Conservation (phyloP, 2,329 filamentous ascomycete genomes). For the Tricladium varicosporioides region DNA sequence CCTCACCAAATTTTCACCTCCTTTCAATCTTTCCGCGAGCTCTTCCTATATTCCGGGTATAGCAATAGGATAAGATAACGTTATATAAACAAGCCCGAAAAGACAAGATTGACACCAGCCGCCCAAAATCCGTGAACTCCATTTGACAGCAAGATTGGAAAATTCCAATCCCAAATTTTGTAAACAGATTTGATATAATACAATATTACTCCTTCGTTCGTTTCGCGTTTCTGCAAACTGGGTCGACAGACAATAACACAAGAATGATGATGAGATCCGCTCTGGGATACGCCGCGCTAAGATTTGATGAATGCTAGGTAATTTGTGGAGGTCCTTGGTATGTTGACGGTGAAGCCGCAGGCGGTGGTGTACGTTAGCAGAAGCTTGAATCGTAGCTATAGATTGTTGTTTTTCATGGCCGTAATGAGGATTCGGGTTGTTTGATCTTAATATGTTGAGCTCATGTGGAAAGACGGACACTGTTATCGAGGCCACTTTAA, state of each 20-base stretch:
- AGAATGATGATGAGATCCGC: neutral
- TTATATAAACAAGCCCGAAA: conserved; percentile 4
- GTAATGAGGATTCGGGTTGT: too few species aligned
- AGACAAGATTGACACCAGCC: neutral
- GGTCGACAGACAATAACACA: neutral
- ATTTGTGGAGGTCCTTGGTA: neutral
- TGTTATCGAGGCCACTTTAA: neutral
- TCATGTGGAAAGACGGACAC: neutral
- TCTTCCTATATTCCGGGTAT: conserved; percentile 1
- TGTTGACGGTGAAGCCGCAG: neutral
- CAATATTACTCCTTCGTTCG: neutral
- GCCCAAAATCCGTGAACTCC: neutral
- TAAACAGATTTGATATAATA: neutral
- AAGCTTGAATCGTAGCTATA: neutral
- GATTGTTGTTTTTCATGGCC: too few species aligned
- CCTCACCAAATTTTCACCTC: too few species aligned
- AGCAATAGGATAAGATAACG: neutral
- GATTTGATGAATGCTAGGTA: neutral
- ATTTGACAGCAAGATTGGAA: neutral
- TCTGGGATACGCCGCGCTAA: neutral
- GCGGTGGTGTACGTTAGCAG: neutral
- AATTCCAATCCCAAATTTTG: neutral
- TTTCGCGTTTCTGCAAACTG: neutral
- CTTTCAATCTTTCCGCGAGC: too few species aligned
- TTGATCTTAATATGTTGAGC: neutral